Conservation (phyloP, 2,329 filamentous ascomycete species). For the Paraphaeosphaeria minitans region DNA sequence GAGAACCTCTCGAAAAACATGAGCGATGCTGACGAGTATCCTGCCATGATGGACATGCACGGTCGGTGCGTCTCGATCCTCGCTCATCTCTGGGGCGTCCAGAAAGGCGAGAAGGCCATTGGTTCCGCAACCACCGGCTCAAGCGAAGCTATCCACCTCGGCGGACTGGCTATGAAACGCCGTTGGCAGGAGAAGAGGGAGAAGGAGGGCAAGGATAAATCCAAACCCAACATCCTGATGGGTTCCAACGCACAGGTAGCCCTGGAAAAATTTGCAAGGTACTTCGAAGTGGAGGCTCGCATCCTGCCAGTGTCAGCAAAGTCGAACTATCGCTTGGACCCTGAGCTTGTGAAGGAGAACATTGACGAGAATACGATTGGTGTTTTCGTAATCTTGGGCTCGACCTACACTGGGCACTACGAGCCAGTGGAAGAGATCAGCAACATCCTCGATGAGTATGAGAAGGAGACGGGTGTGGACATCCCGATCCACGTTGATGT, state of each 20-base stretch:
- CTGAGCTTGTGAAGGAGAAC: conserved; percentile 66
- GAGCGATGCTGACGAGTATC: conserved; percentile 64
- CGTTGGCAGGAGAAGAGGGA: conserved; percentile 70
- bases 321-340: conserved; percentile 67
- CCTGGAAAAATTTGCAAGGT: conserved; percentile 73
- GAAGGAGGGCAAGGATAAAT: conserved; percentile 65
- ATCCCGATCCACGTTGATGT: conserved; percentile 71
- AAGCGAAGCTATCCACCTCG: conserved; percentile 72
- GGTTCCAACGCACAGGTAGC: conserved; percentile 75
- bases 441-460: conserved; percentile 66
- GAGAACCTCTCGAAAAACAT: conserved; percentile 75
- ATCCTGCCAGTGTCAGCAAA: conserved; percentile 67
- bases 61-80: conserved; percentile 72
- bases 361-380: conserved; percentile 79
- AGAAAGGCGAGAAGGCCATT: conserved; percentile 66
- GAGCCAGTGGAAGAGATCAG: conserved; percentile 73
- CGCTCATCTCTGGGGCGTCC: conserved; percentile 67
- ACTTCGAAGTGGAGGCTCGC: conserved; percentile 73
- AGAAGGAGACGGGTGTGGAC: conserved; percentile 65
- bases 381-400: conserved; percentile 74
- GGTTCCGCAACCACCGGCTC: conserved; percentile 74
- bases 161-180: conserved; percentile 75
- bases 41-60: conserved; percentile 60
- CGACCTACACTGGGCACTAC: conserved; percentile 75
- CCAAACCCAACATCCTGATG: conserved; percentile 75